These are phyloP conservation scores for Diophrys sp. DNA, from an alignment of 73 alveolate genomes.

Conservation along the genomic window DNA sequence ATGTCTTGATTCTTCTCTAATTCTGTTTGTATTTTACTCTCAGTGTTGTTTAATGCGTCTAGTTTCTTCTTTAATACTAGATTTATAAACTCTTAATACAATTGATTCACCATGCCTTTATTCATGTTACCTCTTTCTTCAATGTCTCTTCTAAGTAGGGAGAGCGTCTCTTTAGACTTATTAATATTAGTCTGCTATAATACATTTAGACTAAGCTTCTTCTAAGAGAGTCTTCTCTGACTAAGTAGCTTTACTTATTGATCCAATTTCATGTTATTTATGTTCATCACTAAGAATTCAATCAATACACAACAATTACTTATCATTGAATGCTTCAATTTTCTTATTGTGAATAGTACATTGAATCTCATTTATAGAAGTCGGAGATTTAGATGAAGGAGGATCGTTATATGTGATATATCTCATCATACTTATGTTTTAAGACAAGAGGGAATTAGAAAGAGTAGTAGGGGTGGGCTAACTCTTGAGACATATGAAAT, in stretches of 20 bases:
- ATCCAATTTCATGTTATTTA: slow-evolving; percentile 53
- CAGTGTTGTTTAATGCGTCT: background rate
- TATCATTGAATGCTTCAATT: slow-evolving; percentile 63
- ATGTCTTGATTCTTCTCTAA: background rate
- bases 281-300: slow-evolving; percentile 71
- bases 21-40: background rate
- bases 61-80: background rate
- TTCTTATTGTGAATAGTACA: slow-evolving; percentile 20
- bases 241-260: slow-evolving; percentile 29
- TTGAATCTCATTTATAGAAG: too few species aligned
- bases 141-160: background rate
- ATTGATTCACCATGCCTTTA: background rate
- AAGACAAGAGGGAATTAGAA: too few species aligned
- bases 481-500: too few species aligned
- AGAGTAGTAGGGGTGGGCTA: too few species aligned
- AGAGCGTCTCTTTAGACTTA: background rate
- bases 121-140: background rate
- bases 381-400: background rate
- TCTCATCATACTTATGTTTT: too few species aligned
- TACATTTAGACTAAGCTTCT: background rate
- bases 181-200: background rate
- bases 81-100: background rate
- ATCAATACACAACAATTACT: slow-evolving; percentile 62
- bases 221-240: slow-evolving; percentile 3
- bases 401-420: too few species aligned